phyloP scores from a whole-genome alignment of 1,284 basidiomycete genomes.

The Rhodotorula sp. region DNA sequence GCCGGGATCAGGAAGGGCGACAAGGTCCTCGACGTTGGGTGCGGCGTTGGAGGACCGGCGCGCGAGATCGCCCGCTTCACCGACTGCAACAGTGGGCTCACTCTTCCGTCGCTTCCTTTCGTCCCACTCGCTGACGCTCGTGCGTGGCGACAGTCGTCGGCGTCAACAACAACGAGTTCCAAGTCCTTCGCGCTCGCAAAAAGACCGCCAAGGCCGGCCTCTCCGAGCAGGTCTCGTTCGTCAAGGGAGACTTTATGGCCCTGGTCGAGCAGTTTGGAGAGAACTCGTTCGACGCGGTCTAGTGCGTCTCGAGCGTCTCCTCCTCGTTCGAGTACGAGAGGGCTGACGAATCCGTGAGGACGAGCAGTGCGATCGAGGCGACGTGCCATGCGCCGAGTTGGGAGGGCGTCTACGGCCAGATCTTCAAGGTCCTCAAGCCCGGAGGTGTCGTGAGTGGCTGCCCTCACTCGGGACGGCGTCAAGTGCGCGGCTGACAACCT shows the following conservation, averaged over 20 bases:
- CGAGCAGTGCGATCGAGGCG: slow-evolving; percentile 82
- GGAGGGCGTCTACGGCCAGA: slow-evolving; percentile 93
- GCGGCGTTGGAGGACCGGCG: slow-evolving; percentile 95
- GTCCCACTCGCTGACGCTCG: not conserved
- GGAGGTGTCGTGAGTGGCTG: slow-evolving; percentile 63
- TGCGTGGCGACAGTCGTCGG: slow-evolving; percentile 65
- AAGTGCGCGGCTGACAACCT: slow-evolving; percentile 10
- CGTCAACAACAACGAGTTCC: slow-evolving; percentile 96
- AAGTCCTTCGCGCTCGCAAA: slow-evolving; percentile 77
- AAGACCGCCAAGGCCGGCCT: slow-evolving; percentile 81
- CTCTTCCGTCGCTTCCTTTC: not conserved
- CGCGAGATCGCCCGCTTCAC: slow-evolving; percentile 91
- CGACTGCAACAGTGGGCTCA: slow-evolving; percentile 59
- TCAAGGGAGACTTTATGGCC: slow-evolving; percentile 94
- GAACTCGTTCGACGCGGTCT: slow-evolving; percentile 89
- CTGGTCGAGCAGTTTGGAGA: slow-evolving; percentile 88
- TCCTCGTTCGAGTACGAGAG: too few relatives aligned
- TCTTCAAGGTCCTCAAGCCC: slow-evolving; percentile 92
- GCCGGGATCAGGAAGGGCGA: slow-evolving; percentile 82
- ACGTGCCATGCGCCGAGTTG: slow-evolving; percentile 91
- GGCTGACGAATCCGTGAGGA: not conserved
- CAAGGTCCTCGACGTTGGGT: slow-evolving; percentile 96
- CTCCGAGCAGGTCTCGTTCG: slow-evolving; percentile 73
- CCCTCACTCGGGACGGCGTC: slow-evolving; percentile 41
- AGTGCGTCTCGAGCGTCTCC: not conserved